phyloP scores from a whole-genome alignment of 192 early-diverging fungal genomes.

The Backusella morwellensis region DNA sequence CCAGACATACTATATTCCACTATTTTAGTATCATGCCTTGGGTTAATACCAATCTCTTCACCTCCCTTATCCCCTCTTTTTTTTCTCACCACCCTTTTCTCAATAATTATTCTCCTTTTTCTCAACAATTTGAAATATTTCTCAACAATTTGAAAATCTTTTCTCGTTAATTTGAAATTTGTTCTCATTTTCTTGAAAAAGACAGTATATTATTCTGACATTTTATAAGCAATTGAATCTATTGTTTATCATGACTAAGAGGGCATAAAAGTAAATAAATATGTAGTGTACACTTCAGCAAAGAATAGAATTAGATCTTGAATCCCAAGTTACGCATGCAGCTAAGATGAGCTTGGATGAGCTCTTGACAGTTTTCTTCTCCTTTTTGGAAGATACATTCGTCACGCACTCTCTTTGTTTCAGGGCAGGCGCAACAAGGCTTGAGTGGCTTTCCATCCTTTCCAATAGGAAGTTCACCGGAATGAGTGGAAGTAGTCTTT shows the following conservation, averaged over 20 bases:
- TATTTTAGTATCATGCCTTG: no score
- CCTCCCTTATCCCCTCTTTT: no score
- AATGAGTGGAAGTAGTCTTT: constrained; percentile 28
- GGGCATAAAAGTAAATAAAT: background rate
- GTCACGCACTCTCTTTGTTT: constrained; percentile 89
- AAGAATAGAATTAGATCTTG: constrained; percentile 60
- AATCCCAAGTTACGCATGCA: constrained; percentile 96
- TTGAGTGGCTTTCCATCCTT: constrained; percentile 64
- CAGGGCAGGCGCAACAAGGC: constrained; percentile 97
- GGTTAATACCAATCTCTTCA: no score
- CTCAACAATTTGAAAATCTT: no score
- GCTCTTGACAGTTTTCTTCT: constrained; percentile 85
- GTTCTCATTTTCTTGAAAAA: no score
- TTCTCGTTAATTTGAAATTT: no score
- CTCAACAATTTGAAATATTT: no score
- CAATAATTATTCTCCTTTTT: no score
- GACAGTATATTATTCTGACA: background rate
- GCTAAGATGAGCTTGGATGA: constrained; percentile 83
- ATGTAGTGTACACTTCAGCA: background rate
- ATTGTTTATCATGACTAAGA: background rate
- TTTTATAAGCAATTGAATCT: background rate
- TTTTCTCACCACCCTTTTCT: no score
- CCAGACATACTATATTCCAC: no score
- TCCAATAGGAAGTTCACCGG: constrained; percentile 40
- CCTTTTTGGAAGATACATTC: constrained; percentile 84